A percentile compares a stretch with the other conserved stretches of the same genome.
phyloP scores from a whole-genome alignment of 139 green algal genomes.

The Picochlorum sp. region DNA sequence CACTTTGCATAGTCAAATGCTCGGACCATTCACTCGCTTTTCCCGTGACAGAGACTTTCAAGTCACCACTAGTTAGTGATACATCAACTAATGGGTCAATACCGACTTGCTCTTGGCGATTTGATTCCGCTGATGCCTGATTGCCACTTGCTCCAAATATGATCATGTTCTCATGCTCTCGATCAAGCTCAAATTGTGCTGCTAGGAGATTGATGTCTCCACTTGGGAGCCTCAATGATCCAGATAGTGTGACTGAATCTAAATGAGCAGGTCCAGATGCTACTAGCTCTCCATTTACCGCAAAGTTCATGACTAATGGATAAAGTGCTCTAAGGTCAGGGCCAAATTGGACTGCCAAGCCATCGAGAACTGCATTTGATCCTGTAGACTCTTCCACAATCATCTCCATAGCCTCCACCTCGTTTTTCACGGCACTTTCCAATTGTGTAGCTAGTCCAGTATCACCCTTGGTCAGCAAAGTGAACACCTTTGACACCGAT shows the following conservation, averaged over 20 bases:
- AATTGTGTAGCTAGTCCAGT: conserved; percentile 19
- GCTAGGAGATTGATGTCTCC: conserved; percentile 91
- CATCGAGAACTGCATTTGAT: conserved; percentile 27
- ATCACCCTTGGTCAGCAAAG: conserved; percentile 39
- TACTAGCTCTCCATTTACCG: conserved; percentile 53
- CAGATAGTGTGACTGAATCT: conserved; percentile 15
- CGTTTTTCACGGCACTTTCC: conserved; percentile 22
- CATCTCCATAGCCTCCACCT: conserved; percentile 26
- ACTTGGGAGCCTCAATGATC: conserved; percentile 56
- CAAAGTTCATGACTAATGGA: conserved; percentile 88
- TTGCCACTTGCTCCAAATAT: conserved; percentile 61
- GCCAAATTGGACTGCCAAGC: conserved; percentile 60
- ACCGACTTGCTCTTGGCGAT: conserved; percentile 9
- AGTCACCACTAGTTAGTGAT: conserved; percentile 55
- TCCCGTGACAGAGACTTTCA: conserved; percentile 55
- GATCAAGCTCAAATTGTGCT: conserved; percentile 78
- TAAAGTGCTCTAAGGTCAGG: conserved; percentile 83
- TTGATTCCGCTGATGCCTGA: conserved; percentile 26
- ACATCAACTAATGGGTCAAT: conserved; percentile 63
- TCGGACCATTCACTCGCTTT: conserved; percentile 63
- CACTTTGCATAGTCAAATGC: conserved; percentile 42
- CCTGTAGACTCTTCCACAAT: conserved; percentile 24
- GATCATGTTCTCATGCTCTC: conserved; percentile 77
- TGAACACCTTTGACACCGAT: conserved; percentile 54
- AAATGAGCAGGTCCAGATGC: conserved; percentile 59